Conservation (phyloP, 2,329 filamentous ascomycete species). For the Curvularia sp. region DNA sequence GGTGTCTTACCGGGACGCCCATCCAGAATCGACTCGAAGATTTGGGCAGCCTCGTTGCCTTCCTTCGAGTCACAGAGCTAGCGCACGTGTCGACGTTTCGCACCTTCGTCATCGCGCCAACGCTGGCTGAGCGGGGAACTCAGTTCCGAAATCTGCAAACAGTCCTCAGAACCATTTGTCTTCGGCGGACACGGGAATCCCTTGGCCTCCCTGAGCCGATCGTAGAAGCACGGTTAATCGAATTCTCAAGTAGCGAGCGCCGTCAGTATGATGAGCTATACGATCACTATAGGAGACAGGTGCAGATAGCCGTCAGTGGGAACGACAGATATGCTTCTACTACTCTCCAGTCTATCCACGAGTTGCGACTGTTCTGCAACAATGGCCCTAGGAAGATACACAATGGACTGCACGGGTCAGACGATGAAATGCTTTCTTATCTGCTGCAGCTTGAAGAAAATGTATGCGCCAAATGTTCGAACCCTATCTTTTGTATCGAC, state of each 20-base stretch:
- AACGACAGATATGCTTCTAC: slow-evolving; percentile 8
- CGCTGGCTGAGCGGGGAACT: not conserved
- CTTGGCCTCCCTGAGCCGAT: slow-evolving; percentile 18
- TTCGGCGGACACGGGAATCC: slow-evolving; percentile 18
- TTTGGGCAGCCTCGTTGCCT: slow-evolving; percentile 43
- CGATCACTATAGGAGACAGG: slow-evolving; percentile 9
- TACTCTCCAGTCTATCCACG: slow-evolving; percentile 18
- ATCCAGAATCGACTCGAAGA: slow-evolving; percentile 50
- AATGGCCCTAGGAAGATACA: slow-evolving; percentile 16
- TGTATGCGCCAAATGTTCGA: slow-evolving; percentile 7
- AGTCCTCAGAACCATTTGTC: slow-evolving; percentile 18
- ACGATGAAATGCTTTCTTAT: slow-evolving; percentile 15
- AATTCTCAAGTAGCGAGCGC: slow-evolving; percentile 1
- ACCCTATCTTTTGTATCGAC: slow-evolving; percentile 8
- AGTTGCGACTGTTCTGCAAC: slow-evolving; percentile 28
- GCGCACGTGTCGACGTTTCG: slow-evolving; percentile 8
- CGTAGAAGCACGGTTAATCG: not conserved
- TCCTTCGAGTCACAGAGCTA: slow-evolving; percentile 19
- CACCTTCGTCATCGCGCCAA: slow-evolving; percentile 11
- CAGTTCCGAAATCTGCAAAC: slow-evolving; percentile 15
- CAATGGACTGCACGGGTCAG: slow-evolving; percentile 3
- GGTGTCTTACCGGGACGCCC: slow-evolving; percentile 30
- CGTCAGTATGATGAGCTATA: slow-evolving; percentile 12
- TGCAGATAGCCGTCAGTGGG: slow-evolving; percentile 16
- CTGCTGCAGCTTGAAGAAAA: slow-evolving; percentile 12